Evolutionary conservation across 2,329 filamentous ascomycete genomes (phyloP), one percentile per base, ranked within the genome.

Genomic region (Ascochyta fabae): DNA sequence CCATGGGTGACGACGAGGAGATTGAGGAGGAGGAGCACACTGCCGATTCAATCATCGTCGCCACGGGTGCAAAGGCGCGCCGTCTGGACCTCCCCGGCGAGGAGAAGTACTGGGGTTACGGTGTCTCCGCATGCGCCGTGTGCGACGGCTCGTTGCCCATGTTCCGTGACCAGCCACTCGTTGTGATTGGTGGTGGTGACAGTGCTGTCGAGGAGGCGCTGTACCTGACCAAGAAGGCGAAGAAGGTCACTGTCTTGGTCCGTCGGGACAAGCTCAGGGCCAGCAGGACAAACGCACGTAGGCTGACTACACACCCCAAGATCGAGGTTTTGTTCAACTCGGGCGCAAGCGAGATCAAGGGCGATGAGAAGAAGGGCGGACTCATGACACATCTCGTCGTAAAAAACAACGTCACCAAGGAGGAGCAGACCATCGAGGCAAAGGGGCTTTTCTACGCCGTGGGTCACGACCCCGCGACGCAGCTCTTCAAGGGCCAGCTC

Each of bases 361-460:
- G 95, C 63, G 90, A 94, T 72, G 86, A 88, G 40, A 89, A 89
- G 74, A 79, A 81, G 47, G 77, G 81, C 43, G 90, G 92, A 23
- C 81, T 97, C 67, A 97, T 98, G 92, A 92, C 87, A 74, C 88
- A 92, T 72, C 80, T 99, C 65, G 86, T 90, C 49, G 84, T 99
- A 75, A 91, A 90, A 83, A 86, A 98, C 79, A 87, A 86, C 56
- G 79, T 83, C 69, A 90, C 87, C 22, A 92, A 91, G 59, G 79
- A 87, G 74, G 85, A 90, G 76, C 90, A 96, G 82, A 88, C 88
- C n/a, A 81, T 97, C 44, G 87, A 92, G 66, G 94, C 94, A 46
- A 96, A 90, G 77, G 95, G 95, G 26, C 83, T 99, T 23, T 99
- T 99, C 80, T 99, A 99, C 78, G 95, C 96, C 70, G 89, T 99